A percentile compares a stretch with the other conserved stretches of the same genome.
Conservation (phyloP, 1,284 basidiomycete species). For the Ganoderma sinense region DNA sequence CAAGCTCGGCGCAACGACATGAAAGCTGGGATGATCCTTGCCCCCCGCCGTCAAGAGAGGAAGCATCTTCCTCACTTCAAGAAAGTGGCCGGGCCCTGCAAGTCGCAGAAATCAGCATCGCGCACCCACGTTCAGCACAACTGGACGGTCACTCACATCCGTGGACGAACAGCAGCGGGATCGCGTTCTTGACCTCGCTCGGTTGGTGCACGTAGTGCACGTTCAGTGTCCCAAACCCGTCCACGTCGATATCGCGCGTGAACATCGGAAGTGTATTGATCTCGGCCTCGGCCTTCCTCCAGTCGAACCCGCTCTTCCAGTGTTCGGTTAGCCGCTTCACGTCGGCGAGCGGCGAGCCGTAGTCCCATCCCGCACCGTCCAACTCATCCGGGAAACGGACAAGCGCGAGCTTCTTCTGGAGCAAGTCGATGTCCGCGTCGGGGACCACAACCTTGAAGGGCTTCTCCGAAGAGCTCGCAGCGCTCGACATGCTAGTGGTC, state of each 20-base stretch:
- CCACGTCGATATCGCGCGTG: slow-evolving; percentile 42
- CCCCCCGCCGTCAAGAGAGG: slow-evolving; percentile 52
- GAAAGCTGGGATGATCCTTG: slow-evolving; percentile 58
- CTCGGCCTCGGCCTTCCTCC: slow-evolving; percentile 45
- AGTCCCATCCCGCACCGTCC: slow-evolving; percentile 44
- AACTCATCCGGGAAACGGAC: slow-evolving; percentile 50
- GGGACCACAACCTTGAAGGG: slow-evolving; percentile 27
- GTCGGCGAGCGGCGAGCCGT: slow-evolving; percentile 49
- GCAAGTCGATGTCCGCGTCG: slow-evolving; percentile 24
- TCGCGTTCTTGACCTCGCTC: slow-evolving; percentile 43
- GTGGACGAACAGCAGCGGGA: slow-evolving; percentile 54
- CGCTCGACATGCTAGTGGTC: neutral
- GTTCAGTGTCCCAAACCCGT: slow-evolving; percentile 44
- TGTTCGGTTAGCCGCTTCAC: slow-evolving; percentile 45
- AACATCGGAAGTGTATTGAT: slow-evolving; percentile 10
- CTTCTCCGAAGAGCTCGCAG: slow-evolving; percentile 7
- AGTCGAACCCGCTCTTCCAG: slow-evolving; percentile 52
- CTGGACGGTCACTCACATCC: slow-evolving; percentile 47
- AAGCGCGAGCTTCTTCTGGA: slow-evolving; percentile 26
- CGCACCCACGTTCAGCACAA: neutral
- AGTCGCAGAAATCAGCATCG: neutral
- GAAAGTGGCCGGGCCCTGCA: slow-evolving; percentile 66
- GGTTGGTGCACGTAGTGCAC: slow-evolving; percentile 53
- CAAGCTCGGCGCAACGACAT: slow-evolving; percentile 61
- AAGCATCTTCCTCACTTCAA: slow-evolving; percentile 61